phyloP scores from a whole-genome alignment of 2,329 filamentous ascomycete species.

The Aspergillus fructus region DNA sequence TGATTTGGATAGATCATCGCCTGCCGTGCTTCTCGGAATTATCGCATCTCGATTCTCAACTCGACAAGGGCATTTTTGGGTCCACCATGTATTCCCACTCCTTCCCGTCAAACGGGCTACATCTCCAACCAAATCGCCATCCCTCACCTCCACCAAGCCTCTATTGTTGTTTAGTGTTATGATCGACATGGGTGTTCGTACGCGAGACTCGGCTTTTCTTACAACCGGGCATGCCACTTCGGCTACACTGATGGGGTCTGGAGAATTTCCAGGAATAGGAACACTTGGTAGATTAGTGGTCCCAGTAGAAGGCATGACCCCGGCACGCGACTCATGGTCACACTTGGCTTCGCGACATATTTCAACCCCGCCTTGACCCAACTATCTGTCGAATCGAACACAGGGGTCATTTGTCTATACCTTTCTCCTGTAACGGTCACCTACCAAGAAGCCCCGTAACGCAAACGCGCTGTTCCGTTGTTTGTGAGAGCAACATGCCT shows the following conservation, averaged over 20 bases:
- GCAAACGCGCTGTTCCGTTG: no score
- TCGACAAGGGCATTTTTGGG: not conserved
- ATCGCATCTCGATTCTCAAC: not conserved
- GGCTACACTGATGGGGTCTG: not conserved
- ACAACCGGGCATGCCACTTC: not conserved
- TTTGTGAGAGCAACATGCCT: constrained; percentile 9
- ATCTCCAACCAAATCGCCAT: not conserved
- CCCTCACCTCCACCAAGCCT: not conserved
- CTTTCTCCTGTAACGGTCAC: not conserved
- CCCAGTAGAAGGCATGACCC: not conserved
- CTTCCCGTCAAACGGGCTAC: not conserved
- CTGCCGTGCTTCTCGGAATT: not conserved
- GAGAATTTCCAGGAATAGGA: constrained; percentile 1
- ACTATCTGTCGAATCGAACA: not conserved
- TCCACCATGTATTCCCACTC: not conserved
- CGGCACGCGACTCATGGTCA: not conserved
- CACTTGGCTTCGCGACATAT: not conserved
- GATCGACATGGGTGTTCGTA: constrained; percentile 2
- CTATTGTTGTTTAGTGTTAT: not conserved
- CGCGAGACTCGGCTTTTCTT: not conserved
- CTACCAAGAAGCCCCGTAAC: not conserved
- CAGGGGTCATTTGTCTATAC: not conserved
- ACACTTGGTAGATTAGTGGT: not conserved
- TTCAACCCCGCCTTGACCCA: not conserved
- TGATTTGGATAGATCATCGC: not conserved